Evolutionary conservation across 2,329 filamentous ascomycete genomes (phyloP), one percentile per base, ranked within the genome.

Genomic region (Sclerotiophoma versabilis): DNA sequence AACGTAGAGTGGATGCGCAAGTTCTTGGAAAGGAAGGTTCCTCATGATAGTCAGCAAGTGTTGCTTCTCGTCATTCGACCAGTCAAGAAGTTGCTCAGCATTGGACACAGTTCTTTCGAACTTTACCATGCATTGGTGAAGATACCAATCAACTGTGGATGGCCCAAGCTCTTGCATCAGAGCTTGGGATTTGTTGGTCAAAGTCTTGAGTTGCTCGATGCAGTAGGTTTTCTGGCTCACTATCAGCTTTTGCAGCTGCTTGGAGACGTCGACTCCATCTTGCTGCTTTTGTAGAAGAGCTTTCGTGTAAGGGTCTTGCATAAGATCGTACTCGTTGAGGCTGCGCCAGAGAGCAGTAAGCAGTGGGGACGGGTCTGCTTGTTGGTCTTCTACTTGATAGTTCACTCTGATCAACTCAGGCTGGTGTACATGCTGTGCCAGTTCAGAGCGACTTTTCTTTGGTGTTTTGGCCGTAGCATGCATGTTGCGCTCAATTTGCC

Each of bases 401-500:
- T 65, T 57, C 9, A 83, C 59, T 25, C 66, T 74, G 8, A 71
- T 48, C 27, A 92, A 74, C 9, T 78, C 68, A 1, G 92, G 92
- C n/a, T 79, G 84, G 61, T 91, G 87, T 2, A 89, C 86, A 62
- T 86, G 81, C 15, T 79, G 77, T n/a, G 90, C 71, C 3, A 96
- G 81, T 59, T 95, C 90, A 11, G 84, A 82, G 2, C 89, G 83
- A 66, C 93, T 84, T 1, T 82, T 65, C 2, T 83, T 87, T 0
- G 92, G 92, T 0, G 87, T 88, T 55, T 82, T 83, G 59, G 88
- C 90, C 26, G 84, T 78, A 1, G 91, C 84, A 69, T 92, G 82
- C 36, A 96, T 77, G 33, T 89, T 90, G 3, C 71, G 60, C 69
- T 96, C 92, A 6, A 96, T 81, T 4, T 73, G 69, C 41, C 80